These are phyloP conservation scores for Boeremia exigua DNA, from an alignment of 2,329 filamentous ascomycete genomes.

Conservation along the genomic window DNA sequence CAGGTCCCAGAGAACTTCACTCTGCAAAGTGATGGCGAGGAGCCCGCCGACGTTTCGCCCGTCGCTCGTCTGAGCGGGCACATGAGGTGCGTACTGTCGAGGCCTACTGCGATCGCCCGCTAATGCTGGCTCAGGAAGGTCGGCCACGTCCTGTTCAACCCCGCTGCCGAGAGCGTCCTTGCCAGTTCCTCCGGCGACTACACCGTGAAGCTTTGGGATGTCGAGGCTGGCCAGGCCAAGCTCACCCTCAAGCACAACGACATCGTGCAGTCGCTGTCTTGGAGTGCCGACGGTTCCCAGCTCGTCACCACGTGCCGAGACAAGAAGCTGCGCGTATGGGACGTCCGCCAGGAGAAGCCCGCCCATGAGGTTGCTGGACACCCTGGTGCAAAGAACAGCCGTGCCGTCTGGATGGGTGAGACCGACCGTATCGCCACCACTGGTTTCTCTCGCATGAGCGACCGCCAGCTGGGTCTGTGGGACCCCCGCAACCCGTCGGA, in stretches of 20 bases:
- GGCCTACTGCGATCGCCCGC: not conserved
- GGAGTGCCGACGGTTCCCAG: conserved; percentile 87
- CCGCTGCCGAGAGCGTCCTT: conserved; percentile 91
- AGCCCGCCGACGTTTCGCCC: conserved; percentile 80
- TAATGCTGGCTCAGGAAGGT: conserved; percentile 73
- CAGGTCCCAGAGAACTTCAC: conserved; percentile 88
- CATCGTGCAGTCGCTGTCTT: conserved; percentile 93
- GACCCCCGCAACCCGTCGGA: conserved; percentile 80
- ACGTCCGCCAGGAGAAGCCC: conserved; percentile 89
- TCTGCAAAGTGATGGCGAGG: conserved; percentile 81
- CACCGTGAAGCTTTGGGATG: conserved; percentile 94
- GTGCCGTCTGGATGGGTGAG: conserved; percentile 95
- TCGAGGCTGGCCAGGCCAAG: conserved; percentile 76
- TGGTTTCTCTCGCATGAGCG: conserved; percentile 98
- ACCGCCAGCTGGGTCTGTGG: conserved; percentile 94
- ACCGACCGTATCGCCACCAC: conserved; percentile 95
- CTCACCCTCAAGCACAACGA: conserved; percentile 84
- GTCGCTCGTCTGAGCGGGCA: conserved; percentile 84
- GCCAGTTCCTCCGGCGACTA: conserved; percentile 95
- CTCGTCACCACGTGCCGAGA: conserved; percentile 93
- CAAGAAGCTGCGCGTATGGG: conserved; percentile 98
- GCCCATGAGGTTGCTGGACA: conserved; percentile 86
- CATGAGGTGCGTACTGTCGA: conserved; percentile 65
- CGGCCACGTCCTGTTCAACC: conserved; percentile 97
- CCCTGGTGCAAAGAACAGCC: conserved; percentile 94